Percentiles rank a stretch among this genome's conserved stretches.
phyloP scores from a whole-genome alignment of 371 early-diverging fungal genomes.

The Mortierella sp. region DNA sequence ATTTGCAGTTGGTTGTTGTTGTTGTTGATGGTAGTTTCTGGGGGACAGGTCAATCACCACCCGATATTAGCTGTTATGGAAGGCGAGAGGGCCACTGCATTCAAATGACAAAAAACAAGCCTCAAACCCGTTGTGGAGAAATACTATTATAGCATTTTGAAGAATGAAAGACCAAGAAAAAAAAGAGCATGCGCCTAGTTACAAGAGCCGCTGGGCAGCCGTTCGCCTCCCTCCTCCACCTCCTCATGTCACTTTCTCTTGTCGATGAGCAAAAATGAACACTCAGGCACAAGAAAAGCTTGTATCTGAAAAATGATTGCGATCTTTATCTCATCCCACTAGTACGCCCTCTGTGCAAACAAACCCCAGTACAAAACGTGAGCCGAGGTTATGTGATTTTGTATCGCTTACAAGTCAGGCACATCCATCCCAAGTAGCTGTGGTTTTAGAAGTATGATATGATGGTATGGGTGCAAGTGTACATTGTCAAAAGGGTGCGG shows the following conservation, averaged over 20 bases:
- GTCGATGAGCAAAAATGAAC: background rate
- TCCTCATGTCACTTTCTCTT: background rate
- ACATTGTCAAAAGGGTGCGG: background rate
- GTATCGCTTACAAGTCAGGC: background rate
- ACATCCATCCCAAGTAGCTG: background rate
- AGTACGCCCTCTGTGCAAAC: background rate
- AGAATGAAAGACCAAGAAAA: background rate
- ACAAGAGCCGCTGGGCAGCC: background rate
- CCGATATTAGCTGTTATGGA: background rate
- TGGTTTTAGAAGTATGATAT: background rate
- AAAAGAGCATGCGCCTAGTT: slow-evolving; percentile 11
- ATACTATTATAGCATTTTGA: too few species aligned
- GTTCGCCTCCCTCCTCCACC: background rate
- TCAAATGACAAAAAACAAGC: background rate
- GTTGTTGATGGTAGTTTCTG: background rate
- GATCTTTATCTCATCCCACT: background rate
- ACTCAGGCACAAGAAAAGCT: background rate
- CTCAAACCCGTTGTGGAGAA: slow-evolving; percentile 1
- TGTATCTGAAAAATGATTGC: background rate
- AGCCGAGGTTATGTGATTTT: background rate
- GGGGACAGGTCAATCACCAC: background rate
- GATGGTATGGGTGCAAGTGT: background rate
- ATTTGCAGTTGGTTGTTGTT: background rate
- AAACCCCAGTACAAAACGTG: background rate
- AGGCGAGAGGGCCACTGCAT: background rate